Conservation (phyloP, 768 basidiomycete genomes). For the Mrakia gelida region DNA sequence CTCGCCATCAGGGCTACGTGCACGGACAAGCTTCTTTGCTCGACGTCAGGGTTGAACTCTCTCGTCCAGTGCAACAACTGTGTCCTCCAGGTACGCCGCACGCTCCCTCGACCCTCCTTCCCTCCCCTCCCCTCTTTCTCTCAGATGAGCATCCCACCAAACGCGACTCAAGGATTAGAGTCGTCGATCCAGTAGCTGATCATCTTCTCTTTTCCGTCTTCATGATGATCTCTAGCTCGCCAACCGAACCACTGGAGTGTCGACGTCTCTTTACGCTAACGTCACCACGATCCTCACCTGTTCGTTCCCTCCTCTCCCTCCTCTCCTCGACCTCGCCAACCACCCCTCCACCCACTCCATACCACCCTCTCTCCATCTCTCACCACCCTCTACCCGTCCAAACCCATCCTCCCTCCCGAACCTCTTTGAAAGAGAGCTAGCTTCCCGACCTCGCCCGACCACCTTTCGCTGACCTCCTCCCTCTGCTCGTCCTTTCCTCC, state of each 20-base stretch:
- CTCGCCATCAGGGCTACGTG: background rate
- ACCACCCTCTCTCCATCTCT: background rate
- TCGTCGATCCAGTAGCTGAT: background rate
- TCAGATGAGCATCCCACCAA: background rate
- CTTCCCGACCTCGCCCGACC: background rate
- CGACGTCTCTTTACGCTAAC: background rate
- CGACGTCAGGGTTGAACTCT: conserved; percentile 18
- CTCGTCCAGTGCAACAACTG: conserved; percentile 30
- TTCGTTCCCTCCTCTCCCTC: background rate
- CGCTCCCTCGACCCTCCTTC: background rate
- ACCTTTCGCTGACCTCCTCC: background rate
- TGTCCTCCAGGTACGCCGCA: conserved; percentile 11
- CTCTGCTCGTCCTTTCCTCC: background rate
- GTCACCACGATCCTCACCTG: conserved; percentile 12
- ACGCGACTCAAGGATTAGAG: background rate
- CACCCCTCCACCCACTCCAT: background rate
- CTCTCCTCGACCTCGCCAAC: no score
- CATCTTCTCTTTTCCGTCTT: background rate
- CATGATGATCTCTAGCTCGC: conserved; percentile 12
- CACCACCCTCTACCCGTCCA: background rate
- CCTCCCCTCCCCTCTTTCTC: background rate
- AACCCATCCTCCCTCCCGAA: background rate
- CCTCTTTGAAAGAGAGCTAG: background rate
- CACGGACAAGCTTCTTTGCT: conserved; percentile 16
- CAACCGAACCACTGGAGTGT: conserved; percentile 26